These are phyloP conservation scores for Phragmites australis DNA, from an alignment of 176 grass and related monocot genomes.

Conservation along the genomic window DNA sequence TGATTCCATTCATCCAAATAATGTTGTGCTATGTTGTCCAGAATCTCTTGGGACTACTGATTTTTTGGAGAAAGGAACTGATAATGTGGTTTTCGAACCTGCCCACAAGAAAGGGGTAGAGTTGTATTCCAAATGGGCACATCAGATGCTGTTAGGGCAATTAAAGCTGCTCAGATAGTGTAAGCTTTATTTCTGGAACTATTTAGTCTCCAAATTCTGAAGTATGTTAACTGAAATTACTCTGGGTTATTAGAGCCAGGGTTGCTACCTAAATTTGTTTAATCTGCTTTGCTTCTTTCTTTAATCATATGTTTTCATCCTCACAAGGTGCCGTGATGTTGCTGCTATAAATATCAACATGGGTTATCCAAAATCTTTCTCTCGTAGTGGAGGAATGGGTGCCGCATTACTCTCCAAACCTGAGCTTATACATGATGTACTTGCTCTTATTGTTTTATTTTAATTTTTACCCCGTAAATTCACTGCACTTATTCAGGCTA, in stretches of 20 bases:
- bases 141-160: constrained; percentile 83
- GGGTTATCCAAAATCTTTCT: constrained; percentile 93
- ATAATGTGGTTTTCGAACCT: constrained; percentile 88
- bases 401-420: constrained; percentile 96
- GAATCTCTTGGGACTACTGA: constrained; percentile 84
- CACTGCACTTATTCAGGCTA: constrained; percentile 36
- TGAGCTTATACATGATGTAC: constrained; percentile 98
- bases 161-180: constrained; percentile 88
- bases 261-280: constrained; percentile 7
- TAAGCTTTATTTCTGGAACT: constrained; percentile 47
- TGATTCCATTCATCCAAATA: constrained; percentile 35
- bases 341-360: constrained; percentile 96
- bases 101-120: constrained; percentile 66
- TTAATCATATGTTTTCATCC: constrained; percentile 16
- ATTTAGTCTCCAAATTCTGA: constrained; percentile 3
- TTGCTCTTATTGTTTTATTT: constrained; percentile 33
- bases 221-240: constrained; percentile 15
- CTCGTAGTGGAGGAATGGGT: constrained; percentile 94
- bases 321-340: constrained; percentile 78
- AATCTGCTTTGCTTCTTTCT: constrained; percentile 22
- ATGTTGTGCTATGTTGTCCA: constrained; percentile 37
- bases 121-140: constrained; percentile 98
- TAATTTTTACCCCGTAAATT: constrained; percentile 11
- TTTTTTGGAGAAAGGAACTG: constrained; percentile 91
- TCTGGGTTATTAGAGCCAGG: background rate